Evolutionary conservation across 768 basidiomycete genomes (phyloP).

Genomic region (Thelephora aurantiotincta): DNA sequence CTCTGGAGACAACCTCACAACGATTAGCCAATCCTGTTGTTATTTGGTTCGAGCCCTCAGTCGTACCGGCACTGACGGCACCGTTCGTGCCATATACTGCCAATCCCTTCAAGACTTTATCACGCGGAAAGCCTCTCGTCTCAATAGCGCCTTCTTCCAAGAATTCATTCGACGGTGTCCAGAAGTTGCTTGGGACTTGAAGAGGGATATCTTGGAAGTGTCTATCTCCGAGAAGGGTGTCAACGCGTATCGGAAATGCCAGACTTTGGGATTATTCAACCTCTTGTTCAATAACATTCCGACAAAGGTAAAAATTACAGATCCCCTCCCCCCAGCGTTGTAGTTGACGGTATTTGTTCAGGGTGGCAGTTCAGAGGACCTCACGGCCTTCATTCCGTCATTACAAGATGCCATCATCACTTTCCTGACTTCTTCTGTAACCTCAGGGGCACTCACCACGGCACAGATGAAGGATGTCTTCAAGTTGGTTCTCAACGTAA

Average conservation of each 20-base stretch:
- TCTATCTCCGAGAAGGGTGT: slow-evolving; percentile 33
- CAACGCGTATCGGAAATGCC: slow-evolving; percentile 65
- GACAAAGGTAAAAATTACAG: slow-evolving; percentile 20
- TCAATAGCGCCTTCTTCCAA: slow-evolving; percentile 63
- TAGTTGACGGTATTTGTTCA: slow-evolving; percentile 7
- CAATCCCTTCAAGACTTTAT: slow-evolving; percentile 63
- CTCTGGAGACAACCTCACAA: slow-evolving; percentile 44
- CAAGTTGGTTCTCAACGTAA: slow-evolving; percentile 48
- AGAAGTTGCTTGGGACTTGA: slow-evolving; percentile 47
- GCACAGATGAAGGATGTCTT: slow-evolving; percentile 68
- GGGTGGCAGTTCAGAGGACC: slow-evolving; percentile 25
- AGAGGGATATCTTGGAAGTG: slow-evolving; percentile 41
- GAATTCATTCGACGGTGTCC: slow-evolving; percentile 64
- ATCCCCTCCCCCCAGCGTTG: slow-evolving; percentile 4
- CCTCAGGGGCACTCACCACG: slow-evolving; percentile 29
- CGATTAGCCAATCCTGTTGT: slow-evolving; percentile 55
- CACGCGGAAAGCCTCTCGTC: slow-evolving; percentile 64
- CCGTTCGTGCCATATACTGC: slow-evolving; percentile 41
- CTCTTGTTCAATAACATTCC: slow-evolving; percentile 43
- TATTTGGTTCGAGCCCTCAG: slow-evolving; percentile 48
- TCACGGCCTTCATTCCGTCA: slow-evolving; percentile 32
- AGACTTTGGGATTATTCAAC: slow-evolving; percentile 62
- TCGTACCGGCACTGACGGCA: slow-evolving; percentile 21
- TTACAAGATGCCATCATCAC: slow-evolving; percentile 32
- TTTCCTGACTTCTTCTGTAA: slow-evolving; percentile 37